A percentile compares a stretch with the other conserved stretches of the same genome.
These are phyloP conservation scores for Russula lepida DNA, from an alignment of 768 basidiomycete genomes.

Conservation along the genomic window DNA sequence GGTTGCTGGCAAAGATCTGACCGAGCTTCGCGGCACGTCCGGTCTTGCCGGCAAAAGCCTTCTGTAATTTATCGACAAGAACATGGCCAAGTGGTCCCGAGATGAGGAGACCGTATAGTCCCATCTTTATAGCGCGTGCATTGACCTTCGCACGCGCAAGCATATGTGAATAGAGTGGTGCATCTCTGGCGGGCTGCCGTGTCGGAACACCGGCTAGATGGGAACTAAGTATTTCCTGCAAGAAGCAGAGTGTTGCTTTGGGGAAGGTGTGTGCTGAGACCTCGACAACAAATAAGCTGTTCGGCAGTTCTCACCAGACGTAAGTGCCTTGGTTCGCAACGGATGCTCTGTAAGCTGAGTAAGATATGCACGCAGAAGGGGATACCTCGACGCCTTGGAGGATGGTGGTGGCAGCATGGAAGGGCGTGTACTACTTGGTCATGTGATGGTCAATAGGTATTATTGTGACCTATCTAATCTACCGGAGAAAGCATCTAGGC, in stretches of 20 bases:
- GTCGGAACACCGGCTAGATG: constrained; percentile 56
- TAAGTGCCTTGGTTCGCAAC: constrained; percentile 72
- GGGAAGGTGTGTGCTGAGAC: background rate
- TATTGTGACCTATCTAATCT: constrained; percentile 9
- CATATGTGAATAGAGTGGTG: constrained; percentile 41
- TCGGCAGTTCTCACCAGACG: constrained; percentile 42
- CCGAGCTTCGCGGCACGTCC: constrained; percentile 52
- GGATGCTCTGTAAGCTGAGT: constrained; percentile 58
- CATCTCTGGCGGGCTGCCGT: constrained; percentile 42
- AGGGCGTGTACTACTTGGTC: background rate
- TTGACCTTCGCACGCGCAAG: constrained; percentile 55
- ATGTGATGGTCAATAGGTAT: background rate
- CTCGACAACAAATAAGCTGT: background rate
- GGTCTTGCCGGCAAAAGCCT: constrained; percentile 66
- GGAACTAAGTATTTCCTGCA: constrained; percentile 78
- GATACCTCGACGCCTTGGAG: constrained; percentile 25
- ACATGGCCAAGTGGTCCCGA: constrained; percentile 76
- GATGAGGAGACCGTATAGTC: constrained; percentile 70
- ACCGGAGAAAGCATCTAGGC: background rate
- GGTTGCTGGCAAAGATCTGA: constrained; percentile 68
- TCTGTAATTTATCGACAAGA: constrained; percentile 66
- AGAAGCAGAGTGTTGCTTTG: constrained; percentile 33
- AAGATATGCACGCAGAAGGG: constrained; percentile 64
- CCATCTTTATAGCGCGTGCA: constrained; percentile 74
- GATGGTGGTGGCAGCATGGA: constrained; percentile 20